Evolutionary conservation across 495 filamentous ascomycete species (phyloP), one percentile per base, ranked within the genome.

Genomic region (Staphylotrichum longicolle): DNA sequence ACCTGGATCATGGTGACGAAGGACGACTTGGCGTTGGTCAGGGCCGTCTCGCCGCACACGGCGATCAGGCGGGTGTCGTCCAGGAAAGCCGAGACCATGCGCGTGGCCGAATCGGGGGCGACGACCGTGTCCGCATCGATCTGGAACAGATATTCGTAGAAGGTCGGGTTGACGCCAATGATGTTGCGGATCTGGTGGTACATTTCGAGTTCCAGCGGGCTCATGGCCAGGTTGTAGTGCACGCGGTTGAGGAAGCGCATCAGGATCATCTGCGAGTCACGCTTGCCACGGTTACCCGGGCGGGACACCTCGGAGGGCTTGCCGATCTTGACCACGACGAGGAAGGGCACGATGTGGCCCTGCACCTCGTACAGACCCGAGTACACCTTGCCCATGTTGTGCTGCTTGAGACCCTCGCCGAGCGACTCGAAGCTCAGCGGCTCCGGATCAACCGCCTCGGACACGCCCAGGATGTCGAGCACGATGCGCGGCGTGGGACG

Each of bases 361-460:
- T 96, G 91, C 15, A 96, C 92, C 74, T 99, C 94, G 74, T 98
- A 99, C 47, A 99, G 79, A 65, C 94, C 94, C 40, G 93, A 97
- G 78, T 98, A 99, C 53, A 97, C 85, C 72, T 99, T 99, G 68
- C 88, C 95, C 92, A 97, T 97, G 72, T 99, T 99, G 80, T 97
- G 95, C 74, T 96, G 94, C 74, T 92, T 96, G 79, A 89, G 86
- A 67, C 94, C 95, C 75, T 98, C 93, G 54, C 94, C 94, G 48
- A 99, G 80, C 71, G 90, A 94, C 72, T 99, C 93, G 69, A 98
- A 99, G 82, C 91, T 96, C 51, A 99, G 81, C 3, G 94, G 92
- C 72, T 97, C 93, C n/a, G 94, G 94, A 70, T 99, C 94, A 3
- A 96, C 88, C 14, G 85, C 88, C 63, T 97, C 93, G 14, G 91